These are phyloP conservation scores for Tylopilus plumbeoviolaceoides DNA, from an alignment of 768 basidiomycete genomes.

Conservation along the genomic window DNA sequence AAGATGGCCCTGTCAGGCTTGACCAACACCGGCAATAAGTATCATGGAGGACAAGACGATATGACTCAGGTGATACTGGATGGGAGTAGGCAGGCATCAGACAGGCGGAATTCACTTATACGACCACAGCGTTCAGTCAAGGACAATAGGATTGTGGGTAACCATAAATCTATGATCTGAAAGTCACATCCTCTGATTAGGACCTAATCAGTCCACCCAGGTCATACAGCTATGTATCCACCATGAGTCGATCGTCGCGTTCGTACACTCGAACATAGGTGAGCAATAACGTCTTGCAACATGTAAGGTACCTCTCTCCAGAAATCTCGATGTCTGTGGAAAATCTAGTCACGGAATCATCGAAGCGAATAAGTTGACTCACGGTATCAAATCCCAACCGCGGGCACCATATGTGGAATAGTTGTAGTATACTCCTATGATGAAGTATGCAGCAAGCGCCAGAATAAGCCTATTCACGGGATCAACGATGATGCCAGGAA, in stretches of 20 bases:
- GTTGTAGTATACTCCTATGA: slow-evolving; percentile 81
- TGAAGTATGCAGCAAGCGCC: slow-evolving; percentile 67
- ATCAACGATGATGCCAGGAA: neutral
- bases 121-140: neutral
- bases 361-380: slow-evolving; percentile 31
- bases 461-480: slow-evolving; percentile 51
- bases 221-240: slow-evolving; percentile 73
- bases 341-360: slow-evolving; percentile 4
- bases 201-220: slow-evolving; percentile 2
- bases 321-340: slow-evolving; percentile 75
- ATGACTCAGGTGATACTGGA: too few relatives aligned
- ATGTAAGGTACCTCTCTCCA: slow-evolving; percentile 89
- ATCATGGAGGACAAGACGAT: too few relatives aligned
- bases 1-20: neutral
- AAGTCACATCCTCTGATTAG: neutral
- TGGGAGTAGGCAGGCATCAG: neutral
- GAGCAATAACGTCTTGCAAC: slow-evolving; percentile 70
- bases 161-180: slow-evolving; percentile 10
- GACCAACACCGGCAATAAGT: too few relatives aligned
- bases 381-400: slow-evolving; percentile 83
- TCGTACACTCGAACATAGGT: slow-evolving; percentile 70
- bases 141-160: slow-evolving; percentile 1
- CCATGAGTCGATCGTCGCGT: slow-evolving; percentile 63
- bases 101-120: too few relatives aligned
- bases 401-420: slow-evolving; percentile 83